phyloP scores from a whole-genome alignment of 495 filamentous ascomycete genomes.

The Penicillium turbatum region DNA sequence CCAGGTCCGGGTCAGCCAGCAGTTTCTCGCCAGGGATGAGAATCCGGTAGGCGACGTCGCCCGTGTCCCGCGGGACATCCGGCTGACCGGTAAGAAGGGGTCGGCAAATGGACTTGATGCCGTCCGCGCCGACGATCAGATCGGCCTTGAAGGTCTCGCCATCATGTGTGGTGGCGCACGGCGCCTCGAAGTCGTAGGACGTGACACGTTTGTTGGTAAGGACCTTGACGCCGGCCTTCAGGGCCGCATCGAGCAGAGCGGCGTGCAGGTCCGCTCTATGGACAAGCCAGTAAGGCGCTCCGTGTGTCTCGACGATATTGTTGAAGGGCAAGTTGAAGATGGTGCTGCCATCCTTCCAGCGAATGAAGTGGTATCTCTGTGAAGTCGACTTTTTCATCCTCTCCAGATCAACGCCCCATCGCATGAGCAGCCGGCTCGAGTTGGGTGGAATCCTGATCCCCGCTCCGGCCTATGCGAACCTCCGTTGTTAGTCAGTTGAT shows the following conservation, averaged over 20 bases:
- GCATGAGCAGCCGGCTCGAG: too few relatives aligned
- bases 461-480: too few relatives aligned
- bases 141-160: background rate
- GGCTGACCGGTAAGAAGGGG: conserved; percentile 39
- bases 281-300: background rate
- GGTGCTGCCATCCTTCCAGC: too few relatives aligned
- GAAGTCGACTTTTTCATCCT: too few relatives aligned
- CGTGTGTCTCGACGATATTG: background rate
- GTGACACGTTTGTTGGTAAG: background rate
- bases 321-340: too few relatives aligned
- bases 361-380: too few relatives aligned
- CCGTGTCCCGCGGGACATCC: too few relatives aligned
- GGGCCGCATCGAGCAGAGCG: background rate
- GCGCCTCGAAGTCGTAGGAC: conserved; percentile 3
- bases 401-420: too few relatives aligned
- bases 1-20: conserved; percentile 41
- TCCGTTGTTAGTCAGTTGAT: too few relatives aligned
- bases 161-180: background rate
- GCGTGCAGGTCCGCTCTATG: background rate
- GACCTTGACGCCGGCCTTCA: background rate
- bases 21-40: conserved; percentile 48
- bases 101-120: conserved; percentile 47
- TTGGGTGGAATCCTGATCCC: too few relatives aligned
- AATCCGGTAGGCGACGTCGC: conserved; percentile 60
- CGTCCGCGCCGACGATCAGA: conserved; percentile 7